A percentile compares a stretch with the other conserved stretches of the same genome.
Conservation (phyloP, 495 filamentous ascomycete species). For the Penicillium nucicola region DNA sequence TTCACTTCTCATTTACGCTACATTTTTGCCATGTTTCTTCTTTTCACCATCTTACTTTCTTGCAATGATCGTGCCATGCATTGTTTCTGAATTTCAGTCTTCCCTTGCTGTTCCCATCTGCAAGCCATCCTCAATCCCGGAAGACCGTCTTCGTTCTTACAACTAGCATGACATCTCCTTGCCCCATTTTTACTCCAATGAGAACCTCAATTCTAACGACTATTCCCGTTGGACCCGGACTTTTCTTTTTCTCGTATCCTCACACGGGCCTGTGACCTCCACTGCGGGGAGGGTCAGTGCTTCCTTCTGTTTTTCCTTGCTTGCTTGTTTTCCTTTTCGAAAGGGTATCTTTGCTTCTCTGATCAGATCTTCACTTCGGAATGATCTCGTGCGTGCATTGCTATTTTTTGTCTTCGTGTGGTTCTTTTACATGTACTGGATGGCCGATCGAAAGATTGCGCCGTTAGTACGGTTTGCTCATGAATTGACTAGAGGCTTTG, state of each 20-base stretch:
- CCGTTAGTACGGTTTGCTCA: no score
- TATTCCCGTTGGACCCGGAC: conserved; percentile 3
- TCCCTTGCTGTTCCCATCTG: not conserved
- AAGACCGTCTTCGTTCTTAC: not conserved
- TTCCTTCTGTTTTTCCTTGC: not conserved
- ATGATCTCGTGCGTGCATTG: no score
- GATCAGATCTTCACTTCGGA: no score
- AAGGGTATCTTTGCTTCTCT: no score
- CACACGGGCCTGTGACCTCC: not conserved
- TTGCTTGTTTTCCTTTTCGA: not conserved
- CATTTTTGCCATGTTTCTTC: conserved; percentile 12
- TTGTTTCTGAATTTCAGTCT: not conserved
- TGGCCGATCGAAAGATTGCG: no score
- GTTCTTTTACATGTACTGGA: no score
- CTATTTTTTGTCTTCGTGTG: no score
- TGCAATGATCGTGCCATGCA: not conserved
- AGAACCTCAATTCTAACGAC: conserved; percentile 8
- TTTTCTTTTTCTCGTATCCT: not conserved
- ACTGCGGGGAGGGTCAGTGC: not conserved
- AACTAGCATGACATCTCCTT: conserved; percentile 3
- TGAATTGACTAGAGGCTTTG: no score
- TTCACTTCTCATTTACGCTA: conserved; percentile 25
- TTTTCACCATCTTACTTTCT: conserved; percentile 10
- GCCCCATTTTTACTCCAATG: conserved; percentile 11
- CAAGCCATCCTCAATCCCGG: not conserved